A percentile compares a stretch with the other conserved stretches of the same genome.
Conservation (phyloP, 2,329 filamentous ascomycete genomes). For the Trichophyton simii region DNA sequence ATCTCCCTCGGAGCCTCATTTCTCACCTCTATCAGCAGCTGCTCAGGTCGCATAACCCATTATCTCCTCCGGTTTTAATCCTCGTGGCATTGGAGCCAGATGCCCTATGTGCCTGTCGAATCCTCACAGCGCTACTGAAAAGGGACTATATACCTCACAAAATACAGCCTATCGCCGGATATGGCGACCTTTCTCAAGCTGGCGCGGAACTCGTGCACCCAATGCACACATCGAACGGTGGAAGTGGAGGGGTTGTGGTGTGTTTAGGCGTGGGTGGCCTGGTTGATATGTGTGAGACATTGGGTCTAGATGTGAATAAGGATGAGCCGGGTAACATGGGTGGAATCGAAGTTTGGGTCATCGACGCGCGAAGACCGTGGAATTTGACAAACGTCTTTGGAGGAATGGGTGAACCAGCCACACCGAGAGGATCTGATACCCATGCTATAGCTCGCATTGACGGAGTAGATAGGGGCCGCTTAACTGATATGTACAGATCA, state of each 20-base stretch:
- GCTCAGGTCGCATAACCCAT: conserved; percentile 71
- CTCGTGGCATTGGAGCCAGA: conserved; percentile 91
- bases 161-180: conserved; percentile 87
- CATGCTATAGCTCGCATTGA: conserved; percentile 38
- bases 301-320: conserved; percentile 63
- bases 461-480: conserved; percentile 61
- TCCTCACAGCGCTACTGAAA: conserved; percentile 84
- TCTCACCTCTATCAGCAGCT: conserved; percentile 87
- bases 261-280: conserved; percentile 88
- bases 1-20: conserved; percentile 80
- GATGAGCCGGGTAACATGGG: conserved; percentile 52
- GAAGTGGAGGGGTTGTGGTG: conserved; percentile 75
- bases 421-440: background rate
- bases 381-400: conserved; percentile 90
- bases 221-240: conserved; percentile 75
- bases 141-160: conserved; percentile 97
- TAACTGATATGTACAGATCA: conserved; percentile 59
- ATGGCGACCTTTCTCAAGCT: conserved; percentile 71
- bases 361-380: conserved; percentile 87
- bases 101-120: conserved; percentile 87
- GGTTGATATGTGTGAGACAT: conserved; percentile 68
- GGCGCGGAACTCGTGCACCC: conserved; percentile 68
- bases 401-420: conserved; percentile 42
- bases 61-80: conserved; percentile 79
- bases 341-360: conserved; percentile 88